These are phyloP conservation scores for Coemansia sp. DNA, from an alignment of 192 early-diverging fungal genomes.

Conservation along the genomic window DNA sequence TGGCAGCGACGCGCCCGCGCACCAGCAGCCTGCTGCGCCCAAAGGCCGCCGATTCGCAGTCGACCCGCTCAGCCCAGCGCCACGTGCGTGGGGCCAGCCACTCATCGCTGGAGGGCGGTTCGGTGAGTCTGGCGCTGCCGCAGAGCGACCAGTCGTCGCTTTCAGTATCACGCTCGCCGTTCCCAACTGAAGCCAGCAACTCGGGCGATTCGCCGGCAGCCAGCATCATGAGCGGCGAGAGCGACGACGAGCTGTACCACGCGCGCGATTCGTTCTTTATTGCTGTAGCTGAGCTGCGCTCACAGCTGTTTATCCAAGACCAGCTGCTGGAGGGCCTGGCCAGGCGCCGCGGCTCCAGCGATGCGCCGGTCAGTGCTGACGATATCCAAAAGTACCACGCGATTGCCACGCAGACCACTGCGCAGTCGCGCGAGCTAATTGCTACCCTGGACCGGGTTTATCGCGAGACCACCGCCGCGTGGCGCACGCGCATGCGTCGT, in stretches of 20 bases:
- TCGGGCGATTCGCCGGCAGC: constrained; percentile 6
- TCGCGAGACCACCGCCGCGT: constrained; percentile 23
- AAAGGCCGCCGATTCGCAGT: constrained; percentile 11
- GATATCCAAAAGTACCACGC: constrained; percentile 23
- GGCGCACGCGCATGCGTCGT: constrained; percentile 30
- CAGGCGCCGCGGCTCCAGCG: constrained; percentile 20
- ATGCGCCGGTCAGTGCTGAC: constrained; percentile 11
- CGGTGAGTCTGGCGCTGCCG: no score
- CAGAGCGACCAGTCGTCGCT: background rate
- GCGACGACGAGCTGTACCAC: constrained; percentile 44
- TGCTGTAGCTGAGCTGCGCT: constrained; percentile 53
- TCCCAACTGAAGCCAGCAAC: background rate
- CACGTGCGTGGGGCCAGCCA: constrained; percentile 17
- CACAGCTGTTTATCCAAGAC: constrained; percentile 62
- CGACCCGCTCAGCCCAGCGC: constrained; percentile 14
- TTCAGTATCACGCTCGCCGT: background rate
- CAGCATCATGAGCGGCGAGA: constrained; percentile 47
- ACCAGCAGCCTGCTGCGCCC: constrained; percentile 33
- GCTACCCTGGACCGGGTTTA: constrained; percentile 23
- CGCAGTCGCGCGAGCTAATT: constrained; percentile 26
- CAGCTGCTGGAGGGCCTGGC: constrained; percentile 55
- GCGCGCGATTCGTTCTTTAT: constrained; percentile 52
- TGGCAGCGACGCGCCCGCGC: constrained; percentile 16
- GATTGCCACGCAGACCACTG: constrained; percentile 30
- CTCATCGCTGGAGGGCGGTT: background rate